Percentiles rank a stretch among this genome's conserved stretches.
These are phyloP conservation scores for Saccharomycopsis schoenii DNA, from an alignment of 805 yeast genomes.

Conservation along the genomic window DNA sequence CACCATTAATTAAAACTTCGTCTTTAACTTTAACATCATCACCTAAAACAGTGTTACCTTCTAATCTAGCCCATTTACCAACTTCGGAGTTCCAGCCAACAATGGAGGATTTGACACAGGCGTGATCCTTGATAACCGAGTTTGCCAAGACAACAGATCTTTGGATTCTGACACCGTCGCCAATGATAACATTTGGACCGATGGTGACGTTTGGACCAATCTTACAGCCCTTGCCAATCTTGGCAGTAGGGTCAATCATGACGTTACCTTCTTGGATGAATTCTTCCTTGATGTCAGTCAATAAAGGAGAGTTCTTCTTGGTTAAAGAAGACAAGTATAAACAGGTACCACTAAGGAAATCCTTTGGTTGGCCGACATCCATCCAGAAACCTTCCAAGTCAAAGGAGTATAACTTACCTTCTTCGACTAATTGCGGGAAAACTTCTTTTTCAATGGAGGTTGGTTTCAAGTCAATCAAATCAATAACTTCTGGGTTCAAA, in stretches of 20 bases:
- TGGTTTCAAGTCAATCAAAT: conserved; percentile 94
- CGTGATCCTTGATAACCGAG: conserved; percentile 91
- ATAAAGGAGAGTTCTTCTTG: conserved; percentile 63
- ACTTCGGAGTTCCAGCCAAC: conserved; percentile 99
- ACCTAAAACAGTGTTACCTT: conserved; percentile 95
- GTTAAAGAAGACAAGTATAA: conserved; percentile 80
- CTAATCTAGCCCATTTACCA: conserved; percentile 98
- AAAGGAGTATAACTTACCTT: conserved; percentile 81
- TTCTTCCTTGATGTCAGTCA: conserved; percentile 50
- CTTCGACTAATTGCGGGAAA: conserved; percentile 91
- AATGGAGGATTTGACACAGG: conserved; percentile 94
- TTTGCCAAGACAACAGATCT: conserved; percentile 88
- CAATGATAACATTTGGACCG: conserved; percentile 92
- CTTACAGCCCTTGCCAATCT: conserved; percentile 83
- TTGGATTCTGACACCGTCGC: conserved; percentile 97
- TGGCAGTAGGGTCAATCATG: conserved; percentile 89
- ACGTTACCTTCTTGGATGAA: conserved; percentile 88
- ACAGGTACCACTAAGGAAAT: conserved; percentile 92
- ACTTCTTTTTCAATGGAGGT: conserved; percentile 99
- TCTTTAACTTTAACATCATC: conserved; percentile 98
- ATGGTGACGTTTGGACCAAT: conserved; percentile 97
- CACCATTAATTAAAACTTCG: conserved; percentile 98
- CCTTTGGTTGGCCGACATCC: conserved; percentile 99
- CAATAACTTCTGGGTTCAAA: conserved; percentile 94
- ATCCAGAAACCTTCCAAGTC: conserved; percentile 99